These are phyloP conservation scores for Zymoseptoria crescenta DNA, from an alignment of 2,329 filamentous ascomycete genomes.

Conservation along the genomic window DNA sequence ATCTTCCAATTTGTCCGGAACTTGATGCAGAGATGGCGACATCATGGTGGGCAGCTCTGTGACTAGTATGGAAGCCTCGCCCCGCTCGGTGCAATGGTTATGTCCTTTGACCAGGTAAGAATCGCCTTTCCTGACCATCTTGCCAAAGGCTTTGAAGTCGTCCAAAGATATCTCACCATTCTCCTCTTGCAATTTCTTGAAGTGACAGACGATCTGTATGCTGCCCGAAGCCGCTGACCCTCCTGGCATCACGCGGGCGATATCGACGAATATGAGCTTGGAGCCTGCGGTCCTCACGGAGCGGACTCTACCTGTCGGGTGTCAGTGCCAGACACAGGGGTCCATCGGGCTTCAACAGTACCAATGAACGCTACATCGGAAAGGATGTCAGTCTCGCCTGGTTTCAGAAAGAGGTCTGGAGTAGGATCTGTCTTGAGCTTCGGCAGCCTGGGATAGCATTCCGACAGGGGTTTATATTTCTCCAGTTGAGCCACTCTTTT, in stretches of 20 bases:
- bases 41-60: conserved; percentile 61
- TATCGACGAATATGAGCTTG: conserved; percentile 76
- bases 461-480: conserved; percentile 40
- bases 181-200: conserved; percentile 40
- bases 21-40: conserved; percentile 68
- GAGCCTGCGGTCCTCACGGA: conserved; percentile 64
- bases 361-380: neutral
- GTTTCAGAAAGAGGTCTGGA: conserved; percentile 1
- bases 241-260: conserved; percentile 46
- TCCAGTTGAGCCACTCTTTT: conserved; percentile 49
- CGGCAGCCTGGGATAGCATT: conserved; percentile 49
- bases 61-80: conserved; percentile 67
- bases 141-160: conserved; percentile 53
- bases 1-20: conserved; percentile 64
- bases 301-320: conserved; percentile 58
- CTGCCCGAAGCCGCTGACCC: conserved; percentile 48
- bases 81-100: conserved; percentile 61
- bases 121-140: conserved; percentile 70
- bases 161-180: conserved; percentile 32
- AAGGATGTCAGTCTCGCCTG: conserved; percentile 6
- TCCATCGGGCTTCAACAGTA: neutral
- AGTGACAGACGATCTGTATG: conserved; percentile 70
- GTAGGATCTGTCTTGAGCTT: neutral
- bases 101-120: conserved; percentile 63
- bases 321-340: neutral